Evolutionary conservation across 1,284 basidiomycete genomes (phyloP).

Genomic region (Cryptococcus depauperatus): DNA sequence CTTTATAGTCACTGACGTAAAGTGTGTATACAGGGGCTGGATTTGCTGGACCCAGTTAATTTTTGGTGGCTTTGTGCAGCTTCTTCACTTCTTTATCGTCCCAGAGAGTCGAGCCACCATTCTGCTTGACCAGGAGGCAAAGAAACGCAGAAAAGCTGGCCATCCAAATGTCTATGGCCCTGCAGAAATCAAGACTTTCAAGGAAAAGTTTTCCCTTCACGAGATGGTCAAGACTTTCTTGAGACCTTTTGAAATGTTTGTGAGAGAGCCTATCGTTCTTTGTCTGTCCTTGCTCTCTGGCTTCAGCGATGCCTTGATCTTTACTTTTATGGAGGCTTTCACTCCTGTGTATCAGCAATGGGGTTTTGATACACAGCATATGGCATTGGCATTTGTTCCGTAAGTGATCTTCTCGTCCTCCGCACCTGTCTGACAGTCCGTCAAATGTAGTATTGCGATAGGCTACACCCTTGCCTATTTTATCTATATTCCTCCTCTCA

Average conservation of each 20-base stretch:
- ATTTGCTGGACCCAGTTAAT: slow-evolving; percentile 46
- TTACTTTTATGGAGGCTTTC: slow-evolving; percentile 46
- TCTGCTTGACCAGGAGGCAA: slow-evolving; percentile 44
- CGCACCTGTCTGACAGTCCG: too few relatives aligned
- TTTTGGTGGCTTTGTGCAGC: slow-evolving; percentile 42
- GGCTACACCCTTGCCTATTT: slow-evolving; percentile 44
- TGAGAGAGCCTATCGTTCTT: slow-evolving; percentile 46
- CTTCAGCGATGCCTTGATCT: slow-evolving; percentile 44
- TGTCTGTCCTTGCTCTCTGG: slow-evolving; percentile 44
- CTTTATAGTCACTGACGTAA: not conserved
- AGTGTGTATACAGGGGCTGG: slow-evolving; percentile 21
- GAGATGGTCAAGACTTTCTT: slow-evolving; percentile 40
- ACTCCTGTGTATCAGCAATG: slow-evolving; percentile 41
- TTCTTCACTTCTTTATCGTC: slow-evolving; percentile 43
- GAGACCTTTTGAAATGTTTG: slow-evolving; percentile 35
- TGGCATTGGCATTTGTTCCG: slow-evolving; percentile 41
- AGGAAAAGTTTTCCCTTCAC: slow-evolving; percentile 37
- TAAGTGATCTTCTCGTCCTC: too few relatives aligned
- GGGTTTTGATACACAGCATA: slow-evolving; percentile 37
- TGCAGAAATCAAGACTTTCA: slow-evolving; percentile 33
- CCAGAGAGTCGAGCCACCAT: slow-evolving; percentile 45
- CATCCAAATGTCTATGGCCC: slow-evolving; percentile 44
- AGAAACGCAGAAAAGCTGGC: slow-evolving; percentile 35
- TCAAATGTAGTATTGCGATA: slow-evolving; percentile 37
- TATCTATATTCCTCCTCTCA: slow-evolving; percentile 40